Conservation (phyloP, 2,329 filamentous ascomycete species). For the Arthrobotrys sinensis region DNA sequence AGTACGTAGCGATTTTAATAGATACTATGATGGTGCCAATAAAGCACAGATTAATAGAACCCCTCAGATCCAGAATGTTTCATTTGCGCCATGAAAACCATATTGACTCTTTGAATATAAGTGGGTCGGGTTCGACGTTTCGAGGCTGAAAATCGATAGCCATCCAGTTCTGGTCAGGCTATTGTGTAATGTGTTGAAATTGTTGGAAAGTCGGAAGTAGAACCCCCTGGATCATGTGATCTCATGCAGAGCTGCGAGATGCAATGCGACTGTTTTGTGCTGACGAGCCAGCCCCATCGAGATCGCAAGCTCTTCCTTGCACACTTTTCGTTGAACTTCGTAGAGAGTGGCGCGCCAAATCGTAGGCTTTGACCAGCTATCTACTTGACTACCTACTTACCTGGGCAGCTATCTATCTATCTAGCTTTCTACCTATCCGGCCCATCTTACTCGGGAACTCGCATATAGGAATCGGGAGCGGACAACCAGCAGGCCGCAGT, state of each 20-base stretch:
- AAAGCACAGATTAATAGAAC: too few relatives aligned
- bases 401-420: not conserved
- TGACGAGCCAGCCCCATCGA: conserved; percentile 7
- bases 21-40: too few relatives aligned
- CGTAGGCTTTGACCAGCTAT: not conserved
- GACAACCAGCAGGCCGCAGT: not conserved
- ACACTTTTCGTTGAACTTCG: not conserved
- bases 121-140: too few relatives aligned
- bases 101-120: too few relatives aligned
- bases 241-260: conserved; percentile 10
- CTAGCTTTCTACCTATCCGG: not conserved
- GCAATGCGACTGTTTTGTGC: conserved; percentile 25
- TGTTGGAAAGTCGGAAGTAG: conserved; percentile 19
- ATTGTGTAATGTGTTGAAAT: conserved; percentile 12
- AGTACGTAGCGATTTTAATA: too few relatives aligned
- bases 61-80: too few relatives aligned
- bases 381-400: not conserved
- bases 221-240: conserved; percentile 23
- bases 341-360: not conserved
- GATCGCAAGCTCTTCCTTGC: conserved; percentile 1
- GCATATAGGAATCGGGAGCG: not conserved
- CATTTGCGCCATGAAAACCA: too few relatives aligned
- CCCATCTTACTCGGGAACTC: not conserved
- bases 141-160: too few relatives aligned
- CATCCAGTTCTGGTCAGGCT: too few relatives aligned